Evolutionary conservation across 129 eudicot species (phyloP).

Genomic region (Oenanthe sinensis): DNA sequence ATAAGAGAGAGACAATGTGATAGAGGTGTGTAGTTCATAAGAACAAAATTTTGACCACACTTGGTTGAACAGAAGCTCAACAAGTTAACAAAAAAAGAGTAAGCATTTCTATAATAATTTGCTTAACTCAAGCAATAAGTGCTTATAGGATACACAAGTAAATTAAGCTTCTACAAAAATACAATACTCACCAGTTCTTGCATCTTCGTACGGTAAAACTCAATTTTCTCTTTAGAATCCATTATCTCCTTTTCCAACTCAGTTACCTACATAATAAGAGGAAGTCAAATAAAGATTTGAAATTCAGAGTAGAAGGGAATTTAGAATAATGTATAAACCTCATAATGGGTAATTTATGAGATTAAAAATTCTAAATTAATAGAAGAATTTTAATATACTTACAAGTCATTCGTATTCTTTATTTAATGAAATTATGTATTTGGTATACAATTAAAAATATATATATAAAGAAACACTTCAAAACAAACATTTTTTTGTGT

Average conservation of each 20-base stretch:
- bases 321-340: neutral
- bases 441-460: neutral
- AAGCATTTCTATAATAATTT: neutral
- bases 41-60: neutral
- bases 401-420: neutral
- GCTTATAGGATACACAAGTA: neutral
- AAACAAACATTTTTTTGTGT: neutral
- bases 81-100: neutral
- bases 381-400: neutral
- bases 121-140: neutral
- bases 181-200: constrained; percentile 74
- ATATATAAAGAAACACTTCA: no score
- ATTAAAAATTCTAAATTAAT: neutral
- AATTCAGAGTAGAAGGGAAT: neutral
- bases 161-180: neutral
- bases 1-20: neutral
- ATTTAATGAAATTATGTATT: neutral
- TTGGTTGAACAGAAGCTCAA: neutral
- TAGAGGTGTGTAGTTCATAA: neutral
- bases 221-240: constrained; percentile 73
- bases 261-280: constrained; percentile 31
- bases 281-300: neutral
- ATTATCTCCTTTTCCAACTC: constrained; percentile 77
- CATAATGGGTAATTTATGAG: neutral
- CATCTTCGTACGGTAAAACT: constrained; percentile 75